These are phyloP conservation scores for Mycena sp. DNA, from an alignment of 1,284 basidiomycete genomes.

Conservation along the genomic window DNA sequence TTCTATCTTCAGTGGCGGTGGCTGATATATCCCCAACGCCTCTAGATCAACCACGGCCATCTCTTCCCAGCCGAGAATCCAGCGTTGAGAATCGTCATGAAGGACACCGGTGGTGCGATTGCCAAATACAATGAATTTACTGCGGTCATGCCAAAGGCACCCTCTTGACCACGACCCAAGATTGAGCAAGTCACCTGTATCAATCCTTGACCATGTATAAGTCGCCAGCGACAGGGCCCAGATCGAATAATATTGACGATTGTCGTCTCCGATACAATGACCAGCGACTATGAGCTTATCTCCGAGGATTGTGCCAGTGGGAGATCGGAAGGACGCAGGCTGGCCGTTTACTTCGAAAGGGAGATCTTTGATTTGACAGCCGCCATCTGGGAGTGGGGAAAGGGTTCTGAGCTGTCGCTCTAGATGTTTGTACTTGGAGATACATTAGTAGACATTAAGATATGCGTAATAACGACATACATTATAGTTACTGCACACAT, in stretches of 20 bases:
- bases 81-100: constrained; percentile 88
- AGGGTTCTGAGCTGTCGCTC: constrained; percentile 4
- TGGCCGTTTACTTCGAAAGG: constrained; percentile 57
- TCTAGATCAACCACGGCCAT: constrained; percentile 91
- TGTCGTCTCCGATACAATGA: constrained; percentile 86
- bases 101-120: constrained; percentile 79
- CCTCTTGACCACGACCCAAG: constrained; percentile 90
- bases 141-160: constrained; percentile 80
- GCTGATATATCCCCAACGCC: constrained; percentile 92
- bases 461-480: neutral
- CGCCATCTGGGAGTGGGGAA: neutral
- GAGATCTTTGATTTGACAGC: neutral
- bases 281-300: constrained; percentile 90
- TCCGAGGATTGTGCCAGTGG: constrained; percentile 89
- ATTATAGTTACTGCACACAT: constrained; percentile 5
- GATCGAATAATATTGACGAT: constrained; percentile 88
- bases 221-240: constrained; percentile 83
- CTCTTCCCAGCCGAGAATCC: constrained; percentile 90
- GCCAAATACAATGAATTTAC: constrained; percentile 89
- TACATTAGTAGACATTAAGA: neutral
- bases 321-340: constrained; percentile 92
- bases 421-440: neutral
- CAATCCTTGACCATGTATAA: constrained; percentile 86
- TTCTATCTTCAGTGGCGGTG: constrained; percentile 73
- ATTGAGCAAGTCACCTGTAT: constrained; percentile 79